phyloP scores from a whole-genome alignment of 495 filamentous ascomycete genomes.

The Talaromyces nanjingensis region DNA sequence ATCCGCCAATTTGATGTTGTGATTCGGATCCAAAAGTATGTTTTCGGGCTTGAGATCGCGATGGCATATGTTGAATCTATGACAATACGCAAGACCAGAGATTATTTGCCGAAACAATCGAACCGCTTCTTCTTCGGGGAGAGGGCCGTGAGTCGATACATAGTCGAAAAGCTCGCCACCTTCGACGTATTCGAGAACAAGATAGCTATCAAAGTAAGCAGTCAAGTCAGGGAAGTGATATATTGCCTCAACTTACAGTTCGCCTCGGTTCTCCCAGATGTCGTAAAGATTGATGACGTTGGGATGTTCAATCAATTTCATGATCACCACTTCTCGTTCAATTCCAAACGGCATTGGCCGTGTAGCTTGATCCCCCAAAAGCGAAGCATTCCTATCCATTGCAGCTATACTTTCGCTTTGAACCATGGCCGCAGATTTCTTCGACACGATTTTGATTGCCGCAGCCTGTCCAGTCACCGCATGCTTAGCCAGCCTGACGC shows the following conservation, averaged over 20 bases:
- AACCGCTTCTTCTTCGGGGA: conserved; percentile 73
- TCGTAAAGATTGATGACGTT: conserved; percentile 89
- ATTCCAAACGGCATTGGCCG: conserved; percentile 76
- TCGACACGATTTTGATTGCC: conserved; percentile 90
- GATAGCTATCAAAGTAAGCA: conserved; percentile 53
- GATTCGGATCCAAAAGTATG: conserved; percentile 67
- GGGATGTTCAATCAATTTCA: conserved; percentile 90
- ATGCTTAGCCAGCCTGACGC: conserved; percentile 78
- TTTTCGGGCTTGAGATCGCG: conserved; percentile 97
- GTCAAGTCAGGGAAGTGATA: background rate
- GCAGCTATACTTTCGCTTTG: conserved; percentile 71
- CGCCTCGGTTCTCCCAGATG: conserved; percentile 91
- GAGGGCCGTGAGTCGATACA: conserved; percentile 56
- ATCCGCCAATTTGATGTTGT: conserved; percentile 84
- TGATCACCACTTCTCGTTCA: conserved; percentile 88
- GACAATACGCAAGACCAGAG: conserved; percentile 84
- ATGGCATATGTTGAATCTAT: conserved; percentile 90
- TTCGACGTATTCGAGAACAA: conserved; percentile 94
- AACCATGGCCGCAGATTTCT: conserved; percentile 60
- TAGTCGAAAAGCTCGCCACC: conserved; percentile 86
- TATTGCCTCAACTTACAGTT: conserved; percentile 60
- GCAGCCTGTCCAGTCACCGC: conserved; percentile 64
- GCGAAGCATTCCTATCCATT: conserved; percentile 52
- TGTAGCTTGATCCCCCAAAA: conserved; percentile 31
- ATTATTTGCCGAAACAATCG: conserved; percentile 89